Evolutionary conservation across 306 rosid species (phyloP).

Genomic region (Dryas alaskensis): DNA sequence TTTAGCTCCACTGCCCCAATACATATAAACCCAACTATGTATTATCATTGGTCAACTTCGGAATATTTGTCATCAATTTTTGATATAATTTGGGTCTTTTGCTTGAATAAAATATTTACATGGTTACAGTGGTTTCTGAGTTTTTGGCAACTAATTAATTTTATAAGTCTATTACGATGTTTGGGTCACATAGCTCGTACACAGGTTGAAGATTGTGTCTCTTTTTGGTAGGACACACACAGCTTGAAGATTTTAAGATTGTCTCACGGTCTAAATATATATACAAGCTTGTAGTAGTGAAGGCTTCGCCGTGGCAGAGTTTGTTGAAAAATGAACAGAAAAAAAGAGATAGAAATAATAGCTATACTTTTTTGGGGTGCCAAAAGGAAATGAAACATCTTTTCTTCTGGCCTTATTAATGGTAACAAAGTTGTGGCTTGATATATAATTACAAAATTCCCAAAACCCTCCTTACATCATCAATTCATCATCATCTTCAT

Average conservation of each 20-base stretch:
- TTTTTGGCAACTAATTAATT: not conserved
- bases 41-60: not conserved
- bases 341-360: too few species aligned
- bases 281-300: too few species aligned
- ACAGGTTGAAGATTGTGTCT: conserved; percentile 15
- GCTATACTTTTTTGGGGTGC: too few species aligned
- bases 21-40: conserved; percentile 16
- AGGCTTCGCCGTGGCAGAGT: too few species aligned
- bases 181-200: not conserved
- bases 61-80: not conserved
- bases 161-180: not conserved
- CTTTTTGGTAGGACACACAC: conserved; percentile 10
- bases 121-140: not conserved
- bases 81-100: not conserved
- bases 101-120: not conserved
- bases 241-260: conserved; percentile 7
- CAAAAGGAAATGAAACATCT: too few species aligned
- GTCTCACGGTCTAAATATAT: too few species aligned
- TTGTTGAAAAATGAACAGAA: too few species aligned
- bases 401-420: too few species aligned
- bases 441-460: too few species aligned
- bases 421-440: too few species aligned
- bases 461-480: too few species aligned
- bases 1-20: conserved; percentile 26
- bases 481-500: too few species aligned